Evolutionary conservation across 2,329 filamentous ascomycete genomes (phyloP), one percentile per base, ranked within the genome.

Genomic region (Botryotinia globosa): DNA sequence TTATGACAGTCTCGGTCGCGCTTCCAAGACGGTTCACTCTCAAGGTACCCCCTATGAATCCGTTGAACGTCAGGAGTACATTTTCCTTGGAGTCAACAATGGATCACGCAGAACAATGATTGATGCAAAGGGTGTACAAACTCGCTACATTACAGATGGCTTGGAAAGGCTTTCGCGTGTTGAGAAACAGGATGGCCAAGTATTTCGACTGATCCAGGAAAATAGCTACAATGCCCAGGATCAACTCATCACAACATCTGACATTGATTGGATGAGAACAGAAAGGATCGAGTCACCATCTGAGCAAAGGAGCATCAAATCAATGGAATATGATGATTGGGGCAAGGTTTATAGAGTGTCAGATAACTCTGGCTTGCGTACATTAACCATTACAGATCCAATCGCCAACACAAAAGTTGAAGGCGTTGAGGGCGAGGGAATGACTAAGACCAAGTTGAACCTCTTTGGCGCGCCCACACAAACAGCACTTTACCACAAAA

Each of bases 391-490:
- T 10, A 45, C 29, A 10, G 69, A 71, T n/a, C 69, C 69, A 25
- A 71, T 71, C n/a, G 22, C 69, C 37, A 29, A 65, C 6, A 71
- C 61, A 8, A 71, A 44, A 44, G 32, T 65, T 37, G 37, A 71
- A n/a, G 69, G 69, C 14, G 44, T 71, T 22, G 59, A 71, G 44
- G 69, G 69, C 10, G 69, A 71, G 69, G 48, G 59, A 20, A 71
- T 65, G 34, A 56, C 9, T n/a, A 65, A 44, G 20, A 71, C 45
- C 6, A 37, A n/a, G 32, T 65, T 71, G 37, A 71, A 71, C 45
- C 18, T 65, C 18, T 71, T 71, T 34, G 69, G 59, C 16, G 45
- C 45, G 4, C 69, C 69, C 3, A 65, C 45, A 45, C 69, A 71
- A 37, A 65, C 32, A 65, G 44, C 69, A 25, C 59, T 71, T 5